Base-by-base conservation (phyloP, 1,284 basidiomycete species). In the Fomitopsis palustris region DNA sequence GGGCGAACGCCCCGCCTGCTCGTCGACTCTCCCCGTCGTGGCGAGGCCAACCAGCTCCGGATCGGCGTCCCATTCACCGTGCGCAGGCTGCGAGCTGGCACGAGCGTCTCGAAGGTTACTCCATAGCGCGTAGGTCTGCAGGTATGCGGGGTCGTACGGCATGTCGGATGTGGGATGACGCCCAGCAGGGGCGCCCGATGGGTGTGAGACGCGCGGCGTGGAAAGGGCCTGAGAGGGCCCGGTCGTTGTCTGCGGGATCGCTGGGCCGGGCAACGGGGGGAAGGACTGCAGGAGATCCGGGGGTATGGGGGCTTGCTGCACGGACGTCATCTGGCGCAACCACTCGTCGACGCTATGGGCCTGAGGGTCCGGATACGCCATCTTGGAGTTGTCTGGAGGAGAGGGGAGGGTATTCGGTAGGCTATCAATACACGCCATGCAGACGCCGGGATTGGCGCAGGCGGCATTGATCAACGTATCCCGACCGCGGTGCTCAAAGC, bases 391-490 rank as follows among this genome's bases (percentile, higher is more conserved):
- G 19, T 61, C 67, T n/a, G 37, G 69, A 73, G 7, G 74, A 64
- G 10, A 79, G 76, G 33, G 85, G 71, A 79, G 76, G 33, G 85
- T 71, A 0, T 80, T 74, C 37, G 82, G 72, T 12, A 47, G 45
- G 67, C 85, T 88, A 59, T 85, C 83, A 2, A 88, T 70, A 61
- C 87, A 89, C 23, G 81, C 76, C 2, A 73, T 71, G 61, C 87
- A 88, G 0, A 72, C 69, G 27, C 67, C 69, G 0, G 84, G 81
- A 59, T 81, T 80, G 1, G 67, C 62, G 62, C 83, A 82, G 0
- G 73, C 63, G 0, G 73, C 74, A 45, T 72, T 69, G 17, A 69
- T 67, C 33, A 75, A 70, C 4, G 70, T 62, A 4, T 71, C 66
- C 6, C 73, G 63, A 10, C 66, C 77, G n/a, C 70, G 76, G 58